phyloP scores from a whole-genome alignment of 768 basidiomycete genomes.

The Calocybe indica region DNA sequence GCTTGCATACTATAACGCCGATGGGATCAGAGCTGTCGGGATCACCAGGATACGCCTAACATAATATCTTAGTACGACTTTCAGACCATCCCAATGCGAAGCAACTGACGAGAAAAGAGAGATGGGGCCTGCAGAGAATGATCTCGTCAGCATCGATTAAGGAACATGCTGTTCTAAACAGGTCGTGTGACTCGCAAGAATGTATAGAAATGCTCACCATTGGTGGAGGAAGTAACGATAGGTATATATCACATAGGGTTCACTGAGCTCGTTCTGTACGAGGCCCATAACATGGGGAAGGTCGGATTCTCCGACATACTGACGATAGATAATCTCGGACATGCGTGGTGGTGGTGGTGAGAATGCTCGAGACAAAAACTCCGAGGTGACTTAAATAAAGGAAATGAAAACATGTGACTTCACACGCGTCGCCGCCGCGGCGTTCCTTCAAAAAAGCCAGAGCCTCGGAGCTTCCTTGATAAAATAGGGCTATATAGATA shows the following conservation, averaged over 20 bases:
- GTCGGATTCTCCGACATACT: conserved; percentile 72
- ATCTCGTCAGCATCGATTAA: conserved; percentile 9
- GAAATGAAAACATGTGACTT: too few relatives aligned
- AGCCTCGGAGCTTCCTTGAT: too few relatives aligned
- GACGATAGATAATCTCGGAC: conserved; percentile 56
- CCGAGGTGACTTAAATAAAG: too few relatives aligned
- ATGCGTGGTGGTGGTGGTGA: conserved; percentile 11
- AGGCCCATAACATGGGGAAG: conserved; percentile 80
- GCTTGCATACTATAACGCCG: conserved; percentile 96
- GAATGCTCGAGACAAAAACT: conserved; percentile 7
- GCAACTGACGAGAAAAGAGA: conserved; percentile 65
- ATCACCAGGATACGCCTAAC: conserved; percentile 54
- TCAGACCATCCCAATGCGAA: not conserved
- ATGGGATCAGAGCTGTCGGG: conserved; percentile 49
- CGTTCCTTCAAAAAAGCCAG: too few relatives aligned
- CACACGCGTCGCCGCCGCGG: too few relatives aligned
- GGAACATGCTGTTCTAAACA: not conserved
- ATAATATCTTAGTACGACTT: not conserved
- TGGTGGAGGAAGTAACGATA: conserved; percentile 96
- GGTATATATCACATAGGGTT: conserved; percentile 95
- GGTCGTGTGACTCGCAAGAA: conserved; percentile 23
- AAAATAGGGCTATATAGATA: too few relatives aligned
- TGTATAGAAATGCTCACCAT: conserved; percentile 56
- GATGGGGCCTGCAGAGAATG: conserved; percentile 67
- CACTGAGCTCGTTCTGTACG: conserved; percentile 87